Evolutionary conservation across 345 rosid genomes (phyloP).

Genomic region (Streptanthus diversifolius): DNA sequence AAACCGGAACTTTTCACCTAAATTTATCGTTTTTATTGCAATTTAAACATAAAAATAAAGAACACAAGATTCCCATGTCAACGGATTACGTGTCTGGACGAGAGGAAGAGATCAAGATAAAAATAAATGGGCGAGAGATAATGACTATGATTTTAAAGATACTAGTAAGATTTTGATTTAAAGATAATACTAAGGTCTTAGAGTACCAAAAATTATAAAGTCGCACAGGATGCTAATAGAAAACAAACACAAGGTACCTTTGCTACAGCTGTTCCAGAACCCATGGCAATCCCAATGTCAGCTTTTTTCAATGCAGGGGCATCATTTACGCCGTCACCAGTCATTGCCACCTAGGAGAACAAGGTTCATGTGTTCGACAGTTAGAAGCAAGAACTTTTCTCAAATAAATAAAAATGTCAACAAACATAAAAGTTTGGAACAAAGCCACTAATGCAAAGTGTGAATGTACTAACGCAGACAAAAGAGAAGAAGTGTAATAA

Average conservation of each 20-base stretch:
- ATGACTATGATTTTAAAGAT: background rate
- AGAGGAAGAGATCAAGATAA: constrained; percentile 12
- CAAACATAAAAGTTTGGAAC: background rate
- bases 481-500: constrained; percentile 1
- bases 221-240: background rate
- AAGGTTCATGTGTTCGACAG: background rate
- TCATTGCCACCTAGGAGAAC: constrained; percentile 87
- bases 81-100: background rate
- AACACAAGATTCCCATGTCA: background rate
- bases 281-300: constrained; percentile 98
- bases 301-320: constrained; percentile 99
- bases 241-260: constrained; percentile 50
- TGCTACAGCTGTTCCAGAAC: constrained; percentile 99
- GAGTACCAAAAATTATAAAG: background rate
- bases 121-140: background rate
- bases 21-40: background rate
- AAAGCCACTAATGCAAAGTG: background rate
- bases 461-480: background rate
- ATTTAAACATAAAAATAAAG: background rate
- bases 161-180: background rate
- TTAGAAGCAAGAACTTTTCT: background rate
- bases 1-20: background rate
- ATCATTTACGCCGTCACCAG: constrained; percentile 99
- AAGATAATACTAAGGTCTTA: background rate
- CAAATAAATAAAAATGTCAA: background rate